Evolutionary conservation across 139 green algal genomes (phyloP).

Genomic region (Edaphochlamys debaryana): DNA sequence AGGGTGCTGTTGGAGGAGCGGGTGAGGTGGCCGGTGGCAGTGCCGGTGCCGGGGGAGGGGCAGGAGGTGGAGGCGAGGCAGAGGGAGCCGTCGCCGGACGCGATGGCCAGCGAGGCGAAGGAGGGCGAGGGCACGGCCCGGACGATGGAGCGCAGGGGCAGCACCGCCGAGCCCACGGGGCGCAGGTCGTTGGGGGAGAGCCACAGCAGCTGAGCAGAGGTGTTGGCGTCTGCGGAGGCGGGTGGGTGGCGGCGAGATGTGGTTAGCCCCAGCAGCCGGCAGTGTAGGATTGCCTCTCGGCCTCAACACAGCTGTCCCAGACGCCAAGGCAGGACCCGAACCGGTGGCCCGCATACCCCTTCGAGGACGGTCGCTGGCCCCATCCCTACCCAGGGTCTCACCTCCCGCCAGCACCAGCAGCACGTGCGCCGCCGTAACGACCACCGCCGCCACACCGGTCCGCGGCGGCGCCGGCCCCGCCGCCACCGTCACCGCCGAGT

Average conservation of each 20-base stretch:
- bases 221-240: conserved; percentile 8
- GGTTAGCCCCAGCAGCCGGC: too few species aligned
- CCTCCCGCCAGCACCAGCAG: conserved; percentile 35
- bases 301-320: too few species aligned
- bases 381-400: too few species aligned
- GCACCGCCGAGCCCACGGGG: background rate
- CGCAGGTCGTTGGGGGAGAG: conserved; percentile 1
- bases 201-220: conserved; percentile 11
- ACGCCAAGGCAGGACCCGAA: too few species aligned
- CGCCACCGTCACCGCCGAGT: background rate
- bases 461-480: background rate
- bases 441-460: background rate
- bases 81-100: conserved; percentile 14
- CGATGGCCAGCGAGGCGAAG: background rate
- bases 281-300: too few species aligned
- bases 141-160: conserved; percentile 16
- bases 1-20: background rate
- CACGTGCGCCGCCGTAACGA: conserved; percentile 4
- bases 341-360: too few species aligned
- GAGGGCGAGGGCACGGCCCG: conserved; percentile 8
- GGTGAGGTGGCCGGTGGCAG: background rate
- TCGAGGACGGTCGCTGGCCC: too few species aligned
- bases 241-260: too few species aligned
- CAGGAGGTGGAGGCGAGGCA: background rate
- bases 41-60: background rate